Conservation (phyloP, 257 asterid genomes). For the Nemophila menziesii region DNA sequence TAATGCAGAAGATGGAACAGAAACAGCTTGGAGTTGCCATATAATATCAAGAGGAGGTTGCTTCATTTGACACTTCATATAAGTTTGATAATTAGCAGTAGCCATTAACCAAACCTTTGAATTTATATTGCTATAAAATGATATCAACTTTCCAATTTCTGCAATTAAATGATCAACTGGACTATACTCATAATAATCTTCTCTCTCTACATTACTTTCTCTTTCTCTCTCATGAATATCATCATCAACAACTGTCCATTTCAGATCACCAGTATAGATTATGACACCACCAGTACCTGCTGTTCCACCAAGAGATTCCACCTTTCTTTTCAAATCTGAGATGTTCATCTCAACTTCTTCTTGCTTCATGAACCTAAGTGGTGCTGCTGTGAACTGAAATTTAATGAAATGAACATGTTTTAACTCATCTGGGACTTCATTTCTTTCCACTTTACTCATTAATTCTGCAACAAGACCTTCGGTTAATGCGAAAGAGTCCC, state of each 20-base stretch:
- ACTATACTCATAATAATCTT: conserved; percentile 13
- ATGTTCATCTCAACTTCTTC: conserved; percentile 55
- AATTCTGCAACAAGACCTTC: conserved; percentile 34
- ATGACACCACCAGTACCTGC: conserved; percentile 33
- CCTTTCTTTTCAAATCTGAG: conserved; percentile 48
- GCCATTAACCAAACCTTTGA: conserved; percentile 61
- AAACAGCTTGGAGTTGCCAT: conserved; percentile 58
- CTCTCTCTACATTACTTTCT: conserved; percentile 1
- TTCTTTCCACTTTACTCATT: conserved; percentile 32
- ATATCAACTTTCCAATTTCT: conserved; percentile 47
- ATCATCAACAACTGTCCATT: conserved; percentile 39
- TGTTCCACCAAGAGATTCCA: conserved; percentile 34
- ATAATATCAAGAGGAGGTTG: conserved; percentile 58
- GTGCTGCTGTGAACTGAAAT: conserved; percentile 46
- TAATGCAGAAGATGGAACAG: conserved; percentile 55
- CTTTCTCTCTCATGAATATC: conserved; percentile 1
- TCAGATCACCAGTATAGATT: conserved; percentile 52
- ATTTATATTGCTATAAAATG: conserved; percentile 20
- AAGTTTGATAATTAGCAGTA: conserved; percentile 60
- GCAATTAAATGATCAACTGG: conserved; percentile 45
- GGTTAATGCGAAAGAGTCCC: conserved; percentile 28
- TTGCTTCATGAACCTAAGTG: conserved; percentile 44
- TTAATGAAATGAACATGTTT: conserved; percentile 33
- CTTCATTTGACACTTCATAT: conserved; percentile 52
- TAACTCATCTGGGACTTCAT: conserved; percentile 47